A percentile compares a stretch with the other conserved stretches of the same genome.
phyloP scores from a whole-genome alignment of 2,329 filamentous ascomycete species.

The Emericellopsis atlantica region DNA sequence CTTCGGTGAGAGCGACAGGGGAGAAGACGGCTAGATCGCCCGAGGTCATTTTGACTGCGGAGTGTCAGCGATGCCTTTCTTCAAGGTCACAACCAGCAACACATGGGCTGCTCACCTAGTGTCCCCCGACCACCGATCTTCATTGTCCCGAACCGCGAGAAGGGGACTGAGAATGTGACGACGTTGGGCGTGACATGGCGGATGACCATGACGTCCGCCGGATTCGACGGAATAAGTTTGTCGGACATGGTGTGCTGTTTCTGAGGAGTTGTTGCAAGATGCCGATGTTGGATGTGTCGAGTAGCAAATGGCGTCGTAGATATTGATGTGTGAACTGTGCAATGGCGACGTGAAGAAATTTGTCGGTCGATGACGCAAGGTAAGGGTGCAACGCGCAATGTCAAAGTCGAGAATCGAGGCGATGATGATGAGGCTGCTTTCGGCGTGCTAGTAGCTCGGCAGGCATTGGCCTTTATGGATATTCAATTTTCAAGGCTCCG shows the following conservation, averaged over 20 bases:
- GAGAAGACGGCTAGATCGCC: slow-evolving; percentile 83
- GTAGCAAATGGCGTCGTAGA: no score
- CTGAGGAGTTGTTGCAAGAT: no score
- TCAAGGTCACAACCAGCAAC: no score
- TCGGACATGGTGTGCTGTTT: slow-evolving; percentile 35
- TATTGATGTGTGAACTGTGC: no score
- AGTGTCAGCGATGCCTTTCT: no score
- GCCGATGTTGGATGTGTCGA: not conserved
- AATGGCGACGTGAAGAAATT: no score
- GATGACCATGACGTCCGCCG: slow-evolving; percentile 79
- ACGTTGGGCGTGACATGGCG: slow-evolving; percentile 71
- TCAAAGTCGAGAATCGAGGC: not conserved
- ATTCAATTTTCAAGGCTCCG: no score
- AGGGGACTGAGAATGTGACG: slow-evolving; percentile 71
- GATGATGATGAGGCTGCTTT: no score
- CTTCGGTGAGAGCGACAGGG: slow-evolving; percentile 71
- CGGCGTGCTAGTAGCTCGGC: no score
- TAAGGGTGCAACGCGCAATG: no score
- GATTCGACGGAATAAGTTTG: slow-evolving; percentile 56
- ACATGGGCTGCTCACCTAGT: slow-evolving; percentile 42
- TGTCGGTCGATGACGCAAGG: no score
- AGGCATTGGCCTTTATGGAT: no score
- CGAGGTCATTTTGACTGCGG: slow-evolving; percentile 59
- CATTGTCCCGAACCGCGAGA: slow-evolving; percentile 65
- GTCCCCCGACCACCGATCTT: slow-evolving; percentile 83